Conservation (phyloP, 164 flowering plant genomes). For the Taxillus chinensis region DNA sequence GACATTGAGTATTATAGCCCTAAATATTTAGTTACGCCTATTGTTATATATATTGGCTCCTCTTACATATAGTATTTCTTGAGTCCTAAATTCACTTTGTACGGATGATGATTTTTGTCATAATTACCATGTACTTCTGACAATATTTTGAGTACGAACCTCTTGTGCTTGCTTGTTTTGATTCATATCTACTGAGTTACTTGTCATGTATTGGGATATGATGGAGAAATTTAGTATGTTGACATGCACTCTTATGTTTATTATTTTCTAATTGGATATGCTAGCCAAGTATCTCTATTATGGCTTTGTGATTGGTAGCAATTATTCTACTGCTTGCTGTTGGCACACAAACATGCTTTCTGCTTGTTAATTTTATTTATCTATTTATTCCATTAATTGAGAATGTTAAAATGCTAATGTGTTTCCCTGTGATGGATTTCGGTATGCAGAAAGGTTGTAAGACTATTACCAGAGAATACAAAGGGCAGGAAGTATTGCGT, state of each 20-base stretch:
- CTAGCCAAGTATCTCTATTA: too few species aligned
- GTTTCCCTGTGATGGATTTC: slow-evolving; percentile 3
- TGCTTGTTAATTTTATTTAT: background rate
- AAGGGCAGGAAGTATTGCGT: slow-evolving; percentile 58
- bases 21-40: too few species aligned
- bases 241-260: background rate
- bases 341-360: background rate
- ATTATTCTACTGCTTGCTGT: background rate
- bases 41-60: too few species aligned
- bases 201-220: background rate
- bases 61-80: too few species aligned
- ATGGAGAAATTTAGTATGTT: background rate
- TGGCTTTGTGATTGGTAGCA: background rate
- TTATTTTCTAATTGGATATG: background rate
- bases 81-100: too few species aligned
- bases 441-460: slow-evolving; percentile 41
- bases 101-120: too few species aligned
- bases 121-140: too few species aligned
- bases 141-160: too few species aligned
- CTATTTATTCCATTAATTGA: too few species aligned
- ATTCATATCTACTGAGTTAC: too few species aligned
- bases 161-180: too few species aligned
- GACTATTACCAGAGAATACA: slow-evolving; percentile 24
- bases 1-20: too few species aligned
- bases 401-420: background rate